phyloP scores from a whole-genome alignment of 2,329 filamentous ascomycete species.

The Blastomyces gilchristii region DNA sequence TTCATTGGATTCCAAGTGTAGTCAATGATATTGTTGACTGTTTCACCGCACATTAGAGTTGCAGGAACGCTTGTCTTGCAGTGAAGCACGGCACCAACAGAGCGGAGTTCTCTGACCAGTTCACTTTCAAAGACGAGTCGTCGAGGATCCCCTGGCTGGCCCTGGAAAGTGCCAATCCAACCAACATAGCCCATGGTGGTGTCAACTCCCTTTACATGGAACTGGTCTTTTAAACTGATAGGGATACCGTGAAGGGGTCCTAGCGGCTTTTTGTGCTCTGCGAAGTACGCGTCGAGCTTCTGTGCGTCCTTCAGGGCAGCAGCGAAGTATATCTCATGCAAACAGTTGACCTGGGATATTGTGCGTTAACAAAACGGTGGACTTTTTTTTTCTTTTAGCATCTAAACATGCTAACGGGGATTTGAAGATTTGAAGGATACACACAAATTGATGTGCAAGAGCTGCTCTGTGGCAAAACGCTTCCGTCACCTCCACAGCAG shows the following conservation, averaged over 20 bases:
- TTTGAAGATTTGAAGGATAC: constrained; percentile 21
- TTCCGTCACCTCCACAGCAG: constrained; percentile 44
- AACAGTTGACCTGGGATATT: constrained; percentile 34
- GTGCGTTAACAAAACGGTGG: background rate
- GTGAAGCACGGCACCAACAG: constrained; percentile 45
- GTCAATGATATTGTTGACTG: constrained; percentile 51
- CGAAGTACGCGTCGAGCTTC: constrained; percentile 40
- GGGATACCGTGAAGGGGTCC: constrained; percentile 56
- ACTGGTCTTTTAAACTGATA: constrained; percentile 44
- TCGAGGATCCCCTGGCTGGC: constrained; percentile 43
- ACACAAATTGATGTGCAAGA: constrained; percentile 49
- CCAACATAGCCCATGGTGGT: constrained; percentile 55
- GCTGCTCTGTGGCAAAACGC: constrained; percentile 49
- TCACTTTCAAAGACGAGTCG: constrained; percentile 45
- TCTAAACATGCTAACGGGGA: background rate
- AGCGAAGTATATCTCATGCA: constrained; percentile 47
- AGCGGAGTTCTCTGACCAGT: constrained; percentile 46
- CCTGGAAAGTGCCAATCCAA: constrained; percentile 54
- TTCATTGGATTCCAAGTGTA: constrained; percentile 50
- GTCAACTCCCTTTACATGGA: constrained; percentile 41
- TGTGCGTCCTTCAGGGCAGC: constrained; percentile 42
- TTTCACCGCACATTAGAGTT: constrained; percentile 49
- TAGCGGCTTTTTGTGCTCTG: constrained; percentile 34
- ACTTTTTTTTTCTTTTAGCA: background rate
- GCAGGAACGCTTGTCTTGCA: constrained; percentile 48